Conservation (phyloP, 2,329 filamentous ascomycete species). For the Fusarium sp. region DNA sequence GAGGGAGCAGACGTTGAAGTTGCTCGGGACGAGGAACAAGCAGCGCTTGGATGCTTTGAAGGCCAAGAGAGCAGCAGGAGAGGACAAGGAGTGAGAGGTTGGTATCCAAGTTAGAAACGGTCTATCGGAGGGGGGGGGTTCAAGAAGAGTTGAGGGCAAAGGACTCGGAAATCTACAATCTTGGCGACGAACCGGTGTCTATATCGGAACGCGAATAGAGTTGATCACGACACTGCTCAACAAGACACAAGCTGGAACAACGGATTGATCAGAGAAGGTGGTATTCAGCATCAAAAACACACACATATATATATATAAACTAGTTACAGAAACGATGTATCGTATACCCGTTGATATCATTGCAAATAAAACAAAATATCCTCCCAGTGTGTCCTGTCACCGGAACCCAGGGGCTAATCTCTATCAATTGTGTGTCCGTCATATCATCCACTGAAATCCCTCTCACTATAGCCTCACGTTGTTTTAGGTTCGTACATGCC, state of each 20-base stretch:
- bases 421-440: slow-evolving; percentile 33
- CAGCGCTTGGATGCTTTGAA: slow-evolving; percentile 64
- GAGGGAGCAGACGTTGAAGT: slow-evolving; percentile 70
- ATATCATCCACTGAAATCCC: slow-evolving; percentile 17
- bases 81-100: slow-evolving; percentile 8
- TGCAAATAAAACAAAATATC: slow-evolving; percentile 35
- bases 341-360: slow-evolving; percentile 45
- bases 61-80: slow-evolving; percentile 29
- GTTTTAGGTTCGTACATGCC: slow-evolving; percentile 33
- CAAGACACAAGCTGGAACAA: background rate
- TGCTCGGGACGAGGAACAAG: slow-evolving; percentile 75
- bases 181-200: background rate
- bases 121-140: background rate
- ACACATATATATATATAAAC: no score
- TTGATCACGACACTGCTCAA: background rate
- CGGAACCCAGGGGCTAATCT: slow-evolving; percentile 25
- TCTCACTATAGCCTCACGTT: slow-evolving; percentile 19
- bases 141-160: background rate
- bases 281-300: slow-evolving; percentile 27
- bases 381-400: slow-evolving; percentile 22
- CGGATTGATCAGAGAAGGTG: slow-evolving; percentile 7
- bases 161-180: background rate
- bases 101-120: background rate
- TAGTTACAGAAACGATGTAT: slow-evolving; percentile 39
- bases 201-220: background rate